These are phyloP conservation scores for Hansenula anomala DNA, from an alignment of 1,139 yeast species.

Conservation along the genomic window DNA sequence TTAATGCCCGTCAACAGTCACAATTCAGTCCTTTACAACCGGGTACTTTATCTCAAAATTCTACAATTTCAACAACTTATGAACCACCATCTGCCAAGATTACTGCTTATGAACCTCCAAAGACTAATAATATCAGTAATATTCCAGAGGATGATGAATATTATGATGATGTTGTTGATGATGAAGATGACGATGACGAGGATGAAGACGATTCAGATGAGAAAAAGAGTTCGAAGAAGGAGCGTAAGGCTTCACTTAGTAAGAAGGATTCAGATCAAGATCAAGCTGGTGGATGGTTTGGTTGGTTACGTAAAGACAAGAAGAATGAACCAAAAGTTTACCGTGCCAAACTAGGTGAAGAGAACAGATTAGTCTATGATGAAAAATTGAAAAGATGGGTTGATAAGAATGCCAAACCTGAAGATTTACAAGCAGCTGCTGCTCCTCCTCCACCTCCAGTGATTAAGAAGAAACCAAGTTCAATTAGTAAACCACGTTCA, in stretches of 20 bases:
- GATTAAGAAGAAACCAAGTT: slow-evolving; percentile 33
- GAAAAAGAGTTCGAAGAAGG: slow-evolving; percentile 8
- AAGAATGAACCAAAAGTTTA: slow-evolving; percentile 69
- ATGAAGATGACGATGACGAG: slow-evolving; percentile 34
- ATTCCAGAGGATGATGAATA: slow-evolving; percentile 24
- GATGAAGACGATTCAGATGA: slow-evolving; percentile 31
- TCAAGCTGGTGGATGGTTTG: slow-evolving; percentile 35
- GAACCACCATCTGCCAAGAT: slow-evolving; percentile 19
- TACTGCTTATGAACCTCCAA: slow-evolving; percentile 6
- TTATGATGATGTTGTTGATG: slow-evolving; percentile 40
- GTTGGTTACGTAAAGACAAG: slow-evolving; percentile 36
- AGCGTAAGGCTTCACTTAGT: slow-evolving; percentile 11
- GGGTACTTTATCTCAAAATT: slow-evolving; percentile 3
- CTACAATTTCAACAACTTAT: slow-evolving; percentile 15
- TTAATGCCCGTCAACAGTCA: slow-evolving; percentile 5
- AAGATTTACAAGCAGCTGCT: slow-evolving; percentile 57
- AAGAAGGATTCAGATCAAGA: slow-evolving; percentile 23
- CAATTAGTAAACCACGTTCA: slow-evolving; percentile 31
- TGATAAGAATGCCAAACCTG: slow-evolving; percentile 62
- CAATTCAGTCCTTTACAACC: slow-evolving; percentile 8
- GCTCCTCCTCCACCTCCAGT: slow-evolving; percentile 77
- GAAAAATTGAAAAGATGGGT: slow-evolving; percentile 87
- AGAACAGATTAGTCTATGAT: slow-evolving; percentile 71
- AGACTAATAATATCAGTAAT: slow-evolving; percentile 10
- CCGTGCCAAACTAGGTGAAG: slow-evolving; percentile 83